phyloP scores from a whole-genome alignment of 1,284 basidiomycete genomes.

The Ceratobasidium sp. region DNA sequence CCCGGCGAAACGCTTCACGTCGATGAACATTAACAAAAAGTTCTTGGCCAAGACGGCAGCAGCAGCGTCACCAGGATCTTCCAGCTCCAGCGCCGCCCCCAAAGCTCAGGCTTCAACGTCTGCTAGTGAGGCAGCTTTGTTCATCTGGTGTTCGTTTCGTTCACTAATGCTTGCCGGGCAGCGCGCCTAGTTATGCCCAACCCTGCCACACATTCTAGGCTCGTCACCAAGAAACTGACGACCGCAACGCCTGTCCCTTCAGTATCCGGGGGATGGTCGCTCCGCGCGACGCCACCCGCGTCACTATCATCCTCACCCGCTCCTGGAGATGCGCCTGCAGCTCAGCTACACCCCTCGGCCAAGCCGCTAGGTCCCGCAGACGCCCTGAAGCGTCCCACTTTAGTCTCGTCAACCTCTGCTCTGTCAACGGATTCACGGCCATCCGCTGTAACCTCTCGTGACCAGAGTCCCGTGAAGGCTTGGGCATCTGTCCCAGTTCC shows the following conservation, averaged over 20 bases:
- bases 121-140: slow-evolving; percentile 11
- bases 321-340: slow-evolving; percentile 48
- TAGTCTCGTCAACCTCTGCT: slow-evolving; percentile 23
- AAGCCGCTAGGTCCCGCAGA: slow-evolving; percentile 19
- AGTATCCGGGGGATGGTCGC: slow-evolving; percentile 72
- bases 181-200: slow-evolving; percentile 63
- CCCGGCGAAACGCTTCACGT: slow-evolving; percentile 83
- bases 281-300: slow-evolving; percentile 70
- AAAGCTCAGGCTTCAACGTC: slow-evolving; percentile 41
- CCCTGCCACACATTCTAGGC: slow-evolving; percentile 67
- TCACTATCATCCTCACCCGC: slow-evolving; percentile 56
- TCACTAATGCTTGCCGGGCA: slow-evolving; percentile 47
- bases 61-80: slow-evolving; percentile 51
- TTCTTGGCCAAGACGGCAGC: slow-evolving; percentile 81
- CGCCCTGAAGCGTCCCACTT: slow-evolving; percentile 22
- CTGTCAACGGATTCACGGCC: slow-evolving; percentile 23
- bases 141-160: slow-evolving; percentile 8
- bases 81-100: slow-evolving; percentile 22
- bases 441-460: slow-evolving; percentile 16
- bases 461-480: slow-evolving; percentile 41
- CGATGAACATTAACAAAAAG: slow-evolving; percentile 91
- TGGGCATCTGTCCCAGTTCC: slow-evolving; percentile 41
- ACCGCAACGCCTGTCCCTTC: slow-evolving; percentile 63
- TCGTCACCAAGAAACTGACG: slow-evolving; percentile 85
- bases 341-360: slow-evolving; percentile 18